phyloP scores from a whole-genome alignment of 768 basidiomycete species.

The Kwoniella europaea region DNA sequence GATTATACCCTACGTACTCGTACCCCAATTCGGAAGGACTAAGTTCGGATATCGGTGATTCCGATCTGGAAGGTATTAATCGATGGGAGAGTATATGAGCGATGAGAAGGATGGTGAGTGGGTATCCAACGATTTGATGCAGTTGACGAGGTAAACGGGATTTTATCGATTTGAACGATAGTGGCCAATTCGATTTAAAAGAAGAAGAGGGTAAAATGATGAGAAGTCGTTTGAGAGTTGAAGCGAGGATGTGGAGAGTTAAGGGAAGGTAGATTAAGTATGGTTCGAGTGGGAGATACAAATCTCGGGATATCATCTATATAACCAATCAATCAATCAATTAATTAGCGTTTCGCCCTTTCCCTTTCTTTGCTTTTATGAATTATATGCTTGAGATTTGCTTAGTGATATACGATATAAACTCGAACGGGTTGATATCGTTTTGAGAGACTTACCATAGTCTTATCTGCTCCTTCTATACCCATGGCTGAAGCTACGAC shows the following conservation, averaged over 20 bases:
- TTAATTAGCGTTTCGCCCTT: not conserved
- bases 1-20: slow-evolving; percentile 76
- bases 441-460: slow-evolving; percentile 66
- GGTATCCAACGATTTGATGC: slow-evolving; percentile 67
- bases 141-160: slow-evolving; percentile 57
- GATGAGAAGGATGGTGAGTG: slow-evolving; percentile 65
- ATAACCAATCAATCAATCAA: not conserved
- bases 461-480: slow-evolving; percentile 69
- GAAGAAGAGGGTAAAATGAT: slow-evolving; percentile 47
- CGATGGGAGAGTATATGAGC: slow-evolving; percentile 75
- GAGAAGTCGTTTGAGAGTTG: slow-evolving; percentile 67
- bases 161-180: slow-evolving; percentile 7
- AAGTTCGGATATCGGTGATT: slow-evolving; percentile 65
- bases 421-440: no score
- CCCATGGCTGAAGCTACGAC: slow-evolving; percentile 74
- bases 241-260: slow-evolving; percentile 68
- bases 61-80: slow-evolving; percentile 62
- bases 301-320: slow-evolving; percentile 80
- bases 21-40: slow-evolving; percentile 80
- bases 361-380: no score
- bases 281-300: slow-evolving; percentile 77
- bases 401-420: no score
- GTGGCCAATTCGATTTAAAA: slow-evolving; percentile 15
- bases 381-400: no score
- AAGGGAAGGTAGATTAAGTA: slow-evolving; percentile 73